phyloP scores from a whole-genome alignment of 2,329 filamentous ascomycete species.

The Diaporthe nobilis region DNA sequence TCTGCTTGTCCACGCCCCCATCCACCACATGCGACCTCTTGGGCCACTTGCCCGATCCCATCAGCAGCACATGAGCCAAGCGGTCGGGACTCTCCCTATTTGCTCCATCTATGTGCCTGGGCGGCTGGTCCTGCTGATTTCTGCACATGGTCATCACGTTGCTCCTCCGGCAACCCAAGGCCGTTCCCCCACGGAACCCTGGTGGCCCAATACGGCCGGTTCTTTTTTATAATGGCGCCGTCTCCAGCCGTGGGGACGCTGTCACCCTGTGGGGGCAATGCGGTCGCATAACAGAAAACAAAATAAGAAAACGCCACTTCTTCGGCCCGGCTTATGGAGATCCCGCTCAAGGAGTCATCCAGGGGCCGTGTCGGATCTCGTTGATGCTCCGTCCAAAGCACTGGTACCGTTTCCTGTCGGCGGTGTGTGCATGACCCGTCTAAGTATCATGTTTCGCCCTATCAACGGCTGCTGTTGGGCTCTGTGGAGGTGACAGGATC shows the following conservation, averaged over 20 bases:
- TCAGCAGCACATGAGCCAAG: conserved; percentile 26
- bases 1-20: background rate
- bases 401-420: background rate
- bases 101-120: conserved; percentile 15
- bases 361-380: background rate
- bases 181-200: background rate
- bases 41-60: background rate
- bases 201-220: background rate
- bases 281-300: background rate
- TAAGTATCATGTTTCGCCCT: background rate
- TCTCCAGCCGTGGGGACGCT: background rate
- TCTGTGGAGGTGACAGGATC: background rate
- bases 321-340: background rate
- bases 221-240: conserved; percentile 4
- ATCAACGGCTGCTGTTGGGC: background rate
- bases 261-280: conserved; percentile 2
- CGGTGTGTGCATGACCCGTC: background rate
- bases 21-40: conserved; percentile 7
- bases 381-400: background rate
- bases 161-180: background rate
- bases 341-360: background rate
- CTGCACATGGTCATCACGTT: conserved; percentile 19
- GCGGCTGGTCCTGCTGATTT: background rate
- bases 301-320: background rate
- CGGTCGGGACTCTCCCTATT: conserved; percentile 26